phyloP scores from a whole-genome alignment of 768 basidiomycete species.

The Favolaschia claudopus region DNA sequence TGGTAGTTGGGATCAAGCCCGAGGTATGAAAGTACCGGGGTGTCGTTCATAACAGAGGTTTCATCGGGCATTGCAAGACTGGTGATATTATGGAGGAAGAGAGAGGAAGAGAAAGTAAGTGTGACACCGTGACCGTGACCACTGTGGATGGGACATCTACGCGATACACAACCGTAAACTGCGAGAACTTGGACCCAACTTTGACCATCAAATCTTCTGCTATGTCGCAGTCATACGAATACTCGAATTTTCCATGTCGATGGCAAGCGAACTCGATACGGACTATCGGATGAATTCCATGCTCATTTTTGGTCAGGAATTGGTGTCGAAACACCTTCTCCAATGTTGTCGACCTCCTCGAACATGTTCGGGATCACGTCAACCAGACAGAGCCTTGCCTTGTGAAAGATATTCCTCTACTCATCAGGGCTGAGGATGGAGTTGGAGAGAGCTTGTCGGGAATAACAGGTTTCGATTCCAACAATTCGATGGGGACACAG shows the following conservation, averaged over 20 bases:
- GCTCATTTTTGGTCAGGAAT: no score
- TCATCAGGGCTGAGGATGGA: constrained; percentile 54
- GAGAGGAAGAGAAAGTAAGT: no score
- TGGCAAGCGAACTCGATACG: no score
- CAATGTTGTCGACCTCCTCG: constrained; percentile 44
- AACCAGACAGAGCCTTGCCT: constrained; percentile 50
- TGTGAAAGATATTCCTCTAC: constrained; percentile 51
- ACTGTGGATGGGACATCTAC: no score
- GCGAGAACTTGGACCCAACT: no score
- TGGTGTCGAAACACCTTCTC: constrained; percentile 58
- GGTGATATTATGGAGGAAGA: background rate
- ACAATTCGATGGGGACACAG: background rate
- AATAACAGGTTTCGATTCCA: constrained; percentile 19
- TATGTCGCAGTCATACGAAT: constrained; percentile 5
- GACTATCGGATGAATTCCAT: no score
- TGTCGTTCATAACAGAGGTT: constrained; percentile 44
- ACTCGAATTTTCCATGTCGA: no score
- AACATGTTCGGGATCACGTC: constrained; percentile 61
- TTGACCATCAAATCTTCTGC: no score
- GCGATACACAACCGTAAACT: background rate
- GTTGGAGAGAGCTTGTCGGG: constrained; percentile 46
- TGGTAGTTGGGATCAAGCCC: constrained; percentile 63
- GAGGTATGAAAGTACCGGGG: constrained; percentile 52
- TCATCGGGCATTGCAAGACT: constrained; percentile 24
- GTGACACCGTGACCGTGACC: no score